Evolutionary conservation across 306 rosid genomes (phyloP), one percentile per base, ranked within the genome.

Genomic region (Ceratonia siliqua): DNA sequence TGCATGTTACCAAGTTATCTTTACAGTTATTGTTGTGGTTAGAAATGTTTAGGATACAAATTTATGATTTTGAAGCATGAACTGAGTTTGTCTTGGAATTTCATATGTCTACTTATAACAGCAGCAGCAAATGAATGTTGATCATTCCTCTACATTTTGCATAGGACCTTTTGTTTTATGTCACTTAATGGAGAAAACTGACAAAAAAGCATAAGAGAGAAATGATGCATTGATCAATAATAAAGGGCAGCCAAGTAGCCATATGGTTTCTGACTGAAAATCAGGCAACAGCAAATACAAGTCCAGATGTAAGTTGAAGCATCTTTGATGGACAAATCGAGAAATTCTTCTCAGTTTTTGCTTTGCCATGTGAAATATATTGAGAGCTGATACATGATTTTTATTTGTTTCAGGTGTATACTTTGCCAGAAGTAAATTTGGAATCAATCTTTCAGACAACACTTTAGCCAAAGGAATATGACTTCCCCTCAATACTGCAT

Each of bases 91-190:
- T 20, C 5, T 38, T 33, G 2, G 55, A 10, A 2, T 35, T 49
- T 12, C 2, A 21, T 35, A 2, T 33, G 39, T 30, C 14, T 15
- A 15, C 15, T 46, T 15, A n/a, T 55, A 20, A 10, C 15, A 33
- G 54, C 33, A 17, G 14, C 9, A 3, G 15, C 27, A 39, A 4
- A n/a, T 15, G 5, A 50, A 50, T 70, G 13, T 18, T 53, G 50
- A 62, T 64, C 5, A 38, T 22, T 36, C 62, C 45, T 73, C 20
- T 38, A 17, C 24, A 30, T 62, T 59, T 8, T 77, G 61, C 69
- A 86, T 91, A 63, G 46, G 48, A 6, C 49, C 24, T 79, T 79
- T 68, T 57, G 87, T 87, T 30, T 3, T 91, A 63, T 82, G 87
- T 82, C 81, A 74, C 17, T 25, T 88, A 64, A 79, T 10, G 58